These are phyloP conservation scores for Globisporangium alternatum DNA, from an alignment of 352 stramenopile genomes.

Conservation along the genomic window DNA sequence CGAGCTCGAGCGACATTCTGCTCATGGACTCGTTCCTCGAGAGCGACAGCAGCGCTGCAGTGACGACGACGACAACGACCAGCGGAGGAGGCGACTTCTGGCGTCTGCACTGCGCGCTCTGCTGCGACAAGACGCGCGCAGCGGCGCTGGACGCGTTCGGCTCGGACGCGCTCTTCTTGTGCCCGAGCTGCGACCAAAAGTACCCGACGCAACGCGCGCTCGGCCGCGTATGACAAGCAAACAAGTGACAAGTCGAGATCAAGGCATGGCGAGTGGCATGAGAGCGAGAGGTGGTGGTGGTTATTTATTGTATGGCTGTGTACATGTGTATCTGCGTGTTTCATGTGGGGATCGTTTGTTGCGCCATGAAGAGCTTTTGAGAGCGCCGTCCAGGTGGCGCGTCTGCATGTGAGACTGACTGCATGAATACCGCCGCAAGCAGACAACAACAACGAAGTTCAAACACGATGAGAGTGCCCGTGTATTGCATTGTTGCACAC, in stretches of 20 bases:
- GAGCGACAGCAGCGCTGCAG: conserved; percentile 10
- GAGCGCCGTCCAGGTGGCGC: not conserved
- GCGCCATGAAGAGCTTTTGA: not conserved
- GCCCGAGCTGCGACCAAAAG: conserved; percentile 69
- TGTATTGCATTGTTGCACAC: not conserved
- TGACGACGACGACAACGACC: not conserved
- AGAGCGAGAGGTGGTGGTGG: conserved; percentile 9
- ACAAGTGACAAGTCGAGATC: not conserved
- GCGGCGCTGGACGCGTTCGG: conserved; percentile 28
- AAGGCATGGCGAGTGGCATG: conserved; percentile 9
- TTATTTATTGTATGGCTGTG: conserved; percentile 27
- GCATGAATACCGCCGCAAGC: not conserved
- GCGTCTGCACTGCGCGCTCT: conserved; percentile 56
- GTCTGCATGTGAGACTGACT: not conserved
- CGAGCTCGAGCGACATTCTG: conserved; percentile 45
- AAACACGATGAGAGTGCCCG: not conserved
- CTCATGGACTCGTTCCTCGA: conserved; percentile 33
- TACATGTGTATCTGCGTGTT: not conserved
- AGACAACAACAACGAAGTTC: not conserved
- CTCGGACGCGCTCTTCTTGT: conserved; percentile 63
- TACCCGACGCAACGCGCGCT: conserved; percentile 77
- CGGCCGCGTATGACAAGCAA: conserved; percentile 32
- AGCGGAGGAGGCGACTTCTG: conserved; percentile 24
- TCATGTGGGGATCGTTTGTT: not conserved
- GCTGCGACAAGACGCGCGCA: conserved; percentile 40